phyloP scores from a whole-genome alignment of 208 protist genomes.

The Trypanosoma brucei region DNA sequence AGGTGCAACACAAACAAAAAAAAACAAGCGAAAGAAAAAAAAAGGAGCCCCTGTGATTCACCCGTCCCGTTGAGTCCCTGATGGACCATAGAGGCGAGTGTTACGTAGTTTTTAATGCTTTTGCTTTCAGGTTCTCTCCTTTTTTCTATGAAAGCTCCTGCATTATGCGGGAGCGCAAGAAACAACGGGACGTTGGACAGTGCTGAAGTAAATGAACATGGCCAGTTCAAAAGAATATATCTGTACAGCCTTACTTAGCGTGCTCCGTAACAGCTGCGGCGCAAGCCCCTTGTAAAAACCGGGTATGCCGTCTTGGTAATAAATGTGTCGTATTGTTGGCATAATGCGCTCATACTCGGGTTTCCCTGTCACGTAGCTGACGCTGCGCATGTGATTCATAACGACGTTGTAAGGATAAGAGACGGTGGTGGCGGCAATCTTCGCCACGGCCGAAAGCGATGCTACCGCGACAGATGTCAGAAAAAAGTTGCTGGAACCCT shows the following conservation, averaged over 20 bases:
- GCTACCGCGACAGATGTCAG: slow-evolving; percentile 63
- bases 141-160: too few species aligned
- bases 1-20: too few species aligned
- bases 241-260: slow-evolving; percentile 83
- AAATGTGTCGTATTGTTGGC: slow-evolving; percentile 75
- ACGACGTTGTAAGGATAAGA: slow-evolving; percentile 91
- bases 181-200: neutral
- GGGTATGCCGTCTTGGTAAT: slow-evolving; percentile 57
- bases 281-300: slow-evolving; percentile 89
- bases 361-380: slow-evolving; percentile 73
- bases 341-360: slow-evolving; percentile 63
- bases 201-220: slow-evolving; percentile 65
- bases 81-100: too few species aligned
- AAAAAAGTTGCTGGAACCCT: slow-evolving; percentile 39
- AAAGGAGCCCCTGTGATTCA: too few species aligned
- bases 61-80: too few species aligned
- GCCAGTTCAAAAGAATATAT: slow-evolving; percentile 86
- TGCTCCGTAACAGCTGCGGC: slow-evolving; percentile 77
- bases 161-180: too few species aligned
- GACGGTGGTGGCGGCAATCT: slow-evolving; percentile 61
- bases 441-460: slow-evolving; percentile 76
- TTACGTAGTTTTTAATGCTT: too few species aligned
- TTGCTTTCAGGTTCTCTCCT: too few species aligned
- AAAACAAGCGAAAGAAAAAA: too few species aligned
- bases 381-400: slow-evolving; percentile 85